phyloP scores from a whole-genome alignment of 441 rosid species.

The Syzygium malaccense region DNA sequence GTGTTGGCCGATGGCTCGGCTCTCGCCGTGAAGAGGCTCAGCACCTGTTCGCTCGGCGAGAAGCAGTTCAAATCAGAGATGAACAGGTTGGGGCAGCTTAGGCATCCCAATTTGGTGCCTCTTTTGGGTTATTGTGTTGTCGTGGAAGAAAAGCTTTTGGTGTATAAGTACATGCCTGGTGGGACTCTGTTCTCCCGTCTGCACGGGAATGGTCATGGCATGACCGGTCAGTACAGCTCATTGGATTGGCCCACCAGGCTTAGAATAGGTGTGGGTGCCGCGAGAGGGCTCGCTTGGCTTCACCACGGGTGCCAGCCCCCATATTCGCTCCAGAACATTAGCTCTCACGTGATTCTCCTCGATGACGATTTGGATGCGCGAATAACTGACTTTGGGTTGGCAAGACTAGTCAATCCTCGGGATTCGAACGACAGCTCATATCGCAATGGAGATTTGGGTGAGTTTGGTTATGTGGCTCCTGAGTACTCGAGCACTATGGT shows the following conservation, averaged over 20 bases:
- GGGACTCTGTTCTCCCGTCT: conserved; percentile 44
- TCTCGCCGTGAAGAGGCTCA: conserved; percentile 52
- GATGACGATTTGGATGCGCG: conserved; percentile 61
- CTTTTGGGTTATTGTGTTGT: conserved; percentile 53
- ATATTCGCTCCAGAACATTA: conserved; percentile 38
- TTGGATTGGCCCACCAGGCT: conserved; percentile 55
- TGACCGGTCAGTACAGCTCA: conserved; percentile 2
- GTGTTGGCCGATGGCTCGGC: conserved; percentile 57
- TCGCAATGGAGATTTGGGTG: conserved; percentile 43
- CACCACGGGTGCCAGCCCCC: conserved; percentile 52
- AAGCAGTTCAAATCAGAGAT: conserved; percentile 53
- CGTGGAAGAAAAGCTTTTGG: conserved; percentile 59
- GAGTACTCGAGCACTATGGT: conserved; percentile 55
- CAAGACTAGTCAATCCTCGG: conserved; percentile 30
- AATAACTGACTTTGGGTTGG: conserved; percentile 51
- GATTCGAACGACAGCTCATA: conserved; percentile 48
- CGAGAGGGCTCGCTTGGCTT: conserved; percentile 67
- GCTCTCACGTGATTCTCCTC: conserved; percentile 54
- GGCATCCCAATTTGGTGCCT: conserved; percentile 71
- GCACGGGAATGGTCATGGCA: conserved; percentile 22
- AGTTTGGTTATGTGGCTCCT: conserved; percentile 61
- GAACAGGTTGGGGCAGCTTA: conserved; percentile 46
- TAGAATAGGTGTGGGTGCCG: conserved; percentile 51
- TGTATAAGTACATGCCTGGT: conserved; percentile 55
- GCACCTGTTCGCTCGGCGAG: conserved; percentile 34